Base-by-base conservation (phyloP, 805 yeast genomes). In the Kluyveromyces siamensis region DNA sequence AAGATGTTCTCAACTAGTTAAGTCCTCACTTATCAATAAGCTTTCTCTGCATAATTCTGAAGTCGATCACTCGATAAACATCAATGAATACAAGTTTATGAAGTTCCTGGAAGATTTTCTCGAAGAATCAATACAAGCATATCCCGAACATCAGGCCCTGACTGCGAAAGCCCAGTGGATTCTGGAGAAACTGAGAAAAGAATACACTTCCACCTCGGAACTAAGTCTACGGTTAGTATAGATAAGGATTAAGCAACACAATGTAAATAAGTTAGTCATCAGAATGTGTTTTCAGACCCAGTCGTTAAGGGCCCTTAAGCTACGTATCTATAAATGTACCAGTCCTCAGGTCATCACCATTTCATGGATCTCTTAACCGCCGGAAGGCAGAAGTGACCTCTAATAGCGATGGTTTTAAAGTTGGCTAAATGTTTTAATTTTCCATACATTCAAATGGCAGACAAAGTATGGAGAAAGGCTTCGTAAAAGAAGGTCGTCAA, bases 321-420 rank as follows among this genome's bases (percentile, higher is more conserved):
- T 41, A 41, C 44, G 21, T 36, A 27, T 27, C 35, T 5, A 13
- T 37, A 52, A 57, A 73, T 85, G 87, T 85, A 66, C 80, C 91
- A 85, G 74, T 68, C 83, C 71, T 73, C 81, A 87, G 96, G 96
- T 87, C 95, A 87, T 87, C 96, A 84, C 90, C 86, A 75, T 81
- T 83, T 87, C 95, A 87, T 87, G 95, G 89, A 79, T 83, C 84
- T 77, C 83, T 74, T 69, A 68, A 72, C 75, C 74, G 66, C 59
- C 58, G 56, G 59, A 63, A 60, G 68, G 68, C 71, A 75, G 87
- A 88, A 83, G 45, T 16, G 50, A 84, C 95, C 96, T 87, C 89
- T 68, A 83, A 83, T 87, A 80, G 90, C 96, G 88, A 88, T 88
- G 96, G 96, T 88, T 88, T 88, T 88, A 87, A 84, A 83, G 87